Percentiles rank a stretch among this genome's conserved stretches.
Evolutionary conservation across 768 basidiomycete species (phyloP).

Genomic region (Tricholoma bakamatsutake): DNA sequence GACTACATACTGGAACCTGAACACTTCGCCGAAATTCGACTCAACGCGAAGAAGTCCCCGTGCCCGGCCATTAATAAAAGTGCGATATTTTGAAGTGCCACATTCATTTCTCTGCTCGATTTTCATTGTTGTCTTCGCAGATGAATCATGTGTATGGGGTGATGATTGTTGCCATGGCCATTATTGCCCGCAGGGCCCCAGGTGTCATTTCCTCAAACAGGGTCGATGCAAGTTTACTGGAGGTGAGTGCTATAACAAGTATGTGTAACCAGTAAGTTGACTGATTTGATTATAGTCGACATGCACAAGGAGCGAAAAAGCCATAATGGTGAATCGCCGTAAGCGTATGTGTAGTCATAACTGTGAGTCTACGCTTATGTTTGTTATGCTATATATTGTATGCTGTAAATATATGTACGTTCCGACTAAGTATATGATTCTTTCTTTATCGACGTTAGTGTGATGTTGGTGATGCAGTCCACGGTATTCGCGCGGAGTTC

Average conservation of each 20-base stretch:
- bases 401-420: neutral
- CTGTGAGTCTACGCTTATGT: neutral
- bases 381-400: neutral
- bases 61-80: constrained; percentile 58
- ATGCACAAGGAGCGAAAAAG: constrained; percentile 35
- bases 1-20: constrained; percentile 53
- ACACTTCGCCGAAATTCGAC: constrained; percentile 45
- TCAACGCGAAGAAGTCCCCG: constrained; percentile 56
- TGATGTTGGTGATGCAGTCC: constrained; percentile 19
- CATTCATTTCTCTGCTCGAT: constrained; percentile 4
- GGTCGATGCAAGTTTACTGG: constrained; percentile 59
- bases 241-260: constrained; percentile 30
- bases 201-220: constrained; percentile 44
- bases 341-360: neutral
- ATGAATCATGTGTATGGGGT: constrained; percentile 51
- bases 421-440: neutral
- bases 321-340: constrained; percentile 8
- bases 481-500: constrained; percentile 28
- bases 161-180: constrained; percentile 54
- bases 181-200: constrained; percentile 38
- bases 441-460: neutral
- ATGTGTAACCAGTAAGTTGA: constrained; percentile 6
- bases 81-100: constrained; percentile 17
- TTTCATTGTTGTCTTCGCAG: constrained; percentile 25
- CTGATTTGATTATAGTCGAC: constrained; percentile 25